A percentile compares a stretch with the other conserved stretches of the same genome.
Evolutionary conservation across 768 basidiomycete genomes (phyloP).

Genomic region (Cytidiella melzeri): DNA sequence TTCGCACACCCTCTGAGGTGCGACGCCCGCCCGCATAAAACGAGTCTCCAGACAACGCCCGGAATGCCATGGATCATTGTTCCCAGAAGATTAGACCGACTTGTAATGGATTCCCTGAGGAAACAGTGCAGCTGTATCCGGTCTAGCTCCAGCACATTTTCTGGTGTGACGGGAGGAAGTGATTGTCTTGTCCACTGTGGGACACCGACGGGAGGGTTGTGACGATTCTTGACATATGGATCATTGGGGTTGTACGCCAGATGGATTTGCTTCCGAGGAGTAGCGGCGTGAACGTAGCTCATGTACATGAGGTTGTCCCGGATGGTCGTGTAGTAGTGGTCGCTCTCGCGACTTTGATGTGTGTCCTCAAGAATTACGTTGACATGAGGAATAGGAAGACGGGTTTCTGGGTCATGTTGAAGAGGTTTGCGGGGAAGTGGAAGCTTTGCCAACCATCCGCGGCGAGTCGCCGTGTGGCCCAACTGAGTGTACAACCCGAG

Average conservation of each 20-base stretch:
- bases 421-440: slow-evolving; percentile 27
- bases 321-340: slow-evolving; percentile 82
- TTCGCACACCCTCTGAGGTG: slow-evolving; percentile 68
- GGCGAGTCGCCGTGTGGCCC: not conserved
- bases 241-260: slow-evolving; percentile 69
- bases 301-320: slow-evolving; percentile 92
- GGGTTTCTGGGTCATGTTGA: slow-evolving; percentile 40
- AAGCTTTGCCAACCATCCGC: not conserved
- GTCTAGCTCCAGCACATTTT: slow-evolving; percentile 73
- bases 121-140: slow-evolving; percentile 83
- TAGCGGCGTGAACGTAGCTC: slow-evolving; percentile 75
- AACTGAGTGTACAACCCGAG: not conserved
- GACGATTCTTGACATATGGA: slow-evolving; percentile 77
- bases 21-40: slow-evolving; percentile 65
- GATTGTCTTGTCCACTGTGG: slow-evolving; percentile 59
- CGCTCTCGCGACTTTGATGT: slow-evolving; percentile 63
- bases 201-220: slow-evolving; percentile 64
- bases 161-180: slow-evolving; percentile 57
- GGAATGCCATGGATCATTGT: slow-evolving; percentile 83
- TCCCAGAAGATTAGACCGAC: slow-evolving; percentile 69
- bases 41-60: slow-evolving; percentile 83
- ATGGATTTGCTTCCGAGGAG: slow-evolving; percentile 50
- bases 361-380: slow-evolving; percentile 62
- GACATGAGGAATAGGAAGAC: slow-evolving; percentile 67
- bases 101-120: slow-evolving; percentile 71